Conservation (phyloP, 164 flowering plant genomes). For the Umbilicus rupestris region DNA sequence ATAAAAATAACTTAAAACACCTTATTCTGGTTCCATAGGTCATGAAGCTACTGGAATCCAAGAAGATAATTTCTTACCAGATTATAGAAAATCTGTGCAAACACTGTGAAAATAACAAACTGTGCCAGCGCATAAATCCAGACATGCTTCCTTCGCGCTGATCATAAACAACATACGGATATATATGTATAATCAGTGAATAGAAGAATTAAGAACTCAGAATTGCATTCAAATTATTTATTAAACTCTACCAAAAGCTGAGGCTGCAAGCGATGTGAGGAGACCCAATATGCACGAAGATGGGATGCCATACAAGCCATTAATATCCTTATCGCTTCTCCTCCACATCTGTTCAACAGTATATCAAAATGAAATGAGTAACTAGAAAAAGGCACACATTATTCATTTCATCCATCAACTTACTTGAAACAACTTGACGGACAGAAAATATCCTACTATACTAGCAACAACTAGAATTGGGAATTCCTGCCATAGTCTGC, state of each 20-base stretch:
- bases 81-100: constrained; percentile 39
- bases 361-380: neutral
- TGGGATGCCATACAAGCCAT: neutral
- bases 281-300: neutral
- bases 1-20: neutral
- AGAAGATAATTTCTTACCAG: constrained; percentile 27
- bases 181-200: neutral
- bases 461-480: neutral
- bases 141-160: constrained; percentile 37
- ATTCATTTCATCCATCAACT: neutral
- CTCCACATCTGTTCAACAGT: neutral
- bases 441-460: neutral
- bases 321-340: neutral
- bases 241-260: neutral
- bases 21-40: neutral
- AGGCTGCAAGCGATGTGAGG: neutral
- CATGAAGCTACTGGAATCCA: neutral
- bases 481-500: neutral
- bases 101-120: constrained; percentile 34
- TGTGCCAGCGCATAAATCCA: constrained; percentile 59
- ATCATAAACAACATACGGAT: neutral
- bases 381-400: neutral
- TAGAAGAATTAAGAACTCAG: neutral
- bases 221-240: neutral
- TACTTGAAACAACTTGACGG: neutral